Percentiles rank a stretch among this genome's conserved stretches.
These are phyloP conservation scores for Verticillium isaacii DNA, from an alignment of 2,329 filamentous ascomycete species.

Conservation along the genomic window DNA sequence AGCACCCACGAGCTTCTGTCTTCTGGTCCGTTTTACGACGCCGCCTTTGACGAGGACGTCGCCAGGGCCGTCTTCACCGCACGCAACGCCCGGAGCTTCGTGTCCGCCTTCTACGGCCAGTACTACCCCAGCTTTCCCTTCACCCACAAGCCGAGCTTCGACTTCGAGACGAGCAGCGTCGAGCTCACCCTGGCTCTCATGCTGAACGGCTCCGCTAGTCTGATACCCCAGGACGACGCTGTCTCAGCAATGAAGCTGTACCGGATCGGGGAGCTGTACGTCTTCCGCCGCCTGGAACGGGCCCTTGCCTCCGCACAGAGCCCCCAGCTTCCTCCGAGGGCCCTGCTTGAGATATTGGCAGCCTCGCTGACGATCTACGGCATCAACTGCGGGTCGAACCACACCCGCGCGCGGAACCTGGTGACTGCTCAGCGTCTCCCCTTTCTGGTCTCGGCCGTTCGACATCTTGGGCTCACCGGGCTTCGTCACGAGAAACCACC, in stretches of 20 bases:
- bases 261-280: conserved; percentile 12
- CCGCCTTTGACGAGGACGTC: conserved; percentile 7
- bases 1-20: conserved; percentile 10
- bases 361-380: conserved; percentile 18
- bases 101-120: conserved; percentile 17
- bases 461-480: conserved; percentile 10
- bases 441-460: conserved; percentile 13
- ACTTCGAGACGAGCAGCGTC: conserved; percentile 6
- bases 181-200: conserved; percentile 13
- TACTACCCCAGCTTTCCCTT: conserved; percentile 21
- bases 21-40: conserved; percentile 12
- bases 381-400: background rate
- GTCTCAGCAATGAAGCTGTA: conserved; percentile 8
- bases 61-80: conserved; percentile 14
- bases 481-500: conserved; percentile 5
- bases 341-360: conserved; percentile 15
- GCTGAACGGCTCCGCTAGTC: conserved; percentile 13
- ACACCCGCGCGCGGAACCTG: conserved; percentile 10
- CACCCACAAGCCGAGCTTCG: conserved; percentile 19
- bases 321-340: conserved; percentile 2
- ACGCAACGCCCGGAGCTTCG: conserved; percentile 13
- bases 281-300: conserved; percentile 10
- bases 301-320: conserved; percentile 1
- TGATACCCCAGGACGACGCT: conserved; percentile 13
- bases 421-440: conserved; percentile 15